These are phyloP conservation scores for Tuber aestivum DNA, from an alignment of 495 filamentous ascomycete species.

Conservation along the genomic window DNA sequence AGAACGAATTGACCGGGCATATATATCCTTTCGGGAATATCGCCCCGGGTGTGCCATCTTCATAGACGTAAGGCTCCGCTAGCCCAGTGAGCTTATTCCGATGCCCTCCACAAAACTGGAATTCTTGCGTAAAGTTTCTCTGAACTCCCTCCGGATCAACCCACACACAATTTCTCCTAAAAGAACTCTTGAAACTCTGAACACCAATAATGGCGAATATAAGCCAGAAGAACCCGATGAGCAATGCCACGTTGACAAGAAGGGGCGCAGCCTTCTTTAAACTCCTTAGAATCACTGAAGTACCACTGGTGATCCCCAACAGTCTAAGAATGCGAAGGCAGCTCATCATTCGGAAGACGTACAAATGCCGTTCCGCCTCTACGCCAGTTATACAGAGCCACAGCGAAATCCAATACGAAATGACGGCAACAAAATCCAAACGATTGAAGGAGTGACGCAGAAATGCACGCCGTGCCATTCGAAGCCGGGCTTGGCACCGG, in stretches of 20 bases:
- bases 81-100: slow-evolving; percentile 55
- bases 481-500: slow-evolving; percentile 72
- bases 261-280: slow-evolving; percentile 90
- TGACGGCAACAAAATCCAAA: slow-evolving; percentile 90
- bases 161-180: slow-evolving; percentile 85
- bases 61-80: slow-evolving; percentile 60
- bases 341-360: slow-evolving; percentile 92
- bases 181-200: slow-evolving; percentile 94
- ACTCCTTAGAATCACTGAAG: slow-evolving; percentile 86
- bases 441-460: slow-evolving; percentile 92
- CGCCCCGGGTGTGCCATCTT: slow-evolving; percentile 47
- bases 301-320: slow-evolving; percentile 83
- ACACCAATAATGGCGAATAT: slow-evolving; percentile 94
- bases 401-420: slow-evolving; percentile 92
- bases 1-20: slow-evolving; percentile 75
- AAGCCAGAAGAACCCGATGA: slow-evolving; percentile 98
- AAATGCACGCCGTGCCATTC: slow-evolving; percentile 86
- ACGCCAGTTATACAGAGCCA: slow-evolving; percentile 60
- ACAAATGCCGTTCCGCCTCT: slow-evolving; percentile 64
- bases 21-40: slow-evolving; percentile 75
- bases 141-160: slow-evolving; percentile 43
- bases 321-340: slow-evolving; percentile 86
- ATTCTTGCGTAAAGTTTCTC: slow-evolving; percentile 50
- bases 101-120: slow-evolving; percentile 84
- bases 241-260: slow-evolving; percentile 88